Base-by-base conservation (phyloP, 2,329 filamentous ascomycete genomes). In the Westerdykella aurantiaca region DNA sequence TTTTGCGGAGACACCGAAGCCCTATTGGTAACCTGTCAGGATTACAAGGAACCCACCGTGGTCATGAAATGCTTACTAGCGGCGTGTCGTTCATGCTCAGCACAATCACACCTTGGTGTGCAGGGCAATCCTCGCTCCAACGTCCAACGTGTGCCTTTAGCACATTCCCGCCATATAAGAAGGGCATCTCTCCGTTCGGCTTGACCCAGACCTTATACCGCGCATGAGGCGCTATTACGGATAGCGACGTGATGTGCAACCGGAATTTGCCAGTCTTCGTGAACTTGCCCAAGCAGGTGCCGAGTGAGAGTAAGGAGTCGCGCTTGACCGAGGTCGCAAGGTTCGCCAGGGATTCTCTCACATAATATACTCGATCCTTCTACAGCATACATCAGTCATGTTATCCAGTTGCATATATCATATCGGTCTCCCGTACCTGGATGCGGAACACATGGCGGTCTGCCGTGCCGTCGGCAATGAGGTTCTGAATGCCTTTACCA, bases 131-230 rank as follows among this genome's bases (percentile, higher is more conserved):
- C 61, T 95, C 89, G 34, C 82, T 86, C 83, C 86, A 91, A 49
- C 89, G 74, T 16, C 88, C 88, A 14, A 93, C 80, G 66, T 89
- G 85, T 25, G 84, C 85, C 68, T 88, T 88, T 55, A 94, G 81
- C 41, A 95, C 77, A 68, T 97, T 90, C 45, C 88, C 87, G 42
- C 93, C 93, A 70, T 97, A 98, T 38, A 98, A 72, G 68, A 95
- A 97, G 1, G 93, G 91, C 89, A 96, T 95, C 62, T 94, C 90
- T 55, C 93, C 93, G 70, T 97, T 97, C 47, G 83, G 80, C 71
- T 94, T 94, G 55, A 98, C 84, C 89, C 90, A 97, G 57, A 97
- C 83, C 80, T 97, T 97, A 73, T 95, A 95, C 47, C 93, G 78
- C 37, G 91, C 91, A 68, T 96, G 88, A 53, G 88, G 85, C 45